These are phyloP conservation scores for Neurospora sp. DNA, from an alignment of 2,329 filamentous ascomycete species.

Conservation along the genomic window DNA sequence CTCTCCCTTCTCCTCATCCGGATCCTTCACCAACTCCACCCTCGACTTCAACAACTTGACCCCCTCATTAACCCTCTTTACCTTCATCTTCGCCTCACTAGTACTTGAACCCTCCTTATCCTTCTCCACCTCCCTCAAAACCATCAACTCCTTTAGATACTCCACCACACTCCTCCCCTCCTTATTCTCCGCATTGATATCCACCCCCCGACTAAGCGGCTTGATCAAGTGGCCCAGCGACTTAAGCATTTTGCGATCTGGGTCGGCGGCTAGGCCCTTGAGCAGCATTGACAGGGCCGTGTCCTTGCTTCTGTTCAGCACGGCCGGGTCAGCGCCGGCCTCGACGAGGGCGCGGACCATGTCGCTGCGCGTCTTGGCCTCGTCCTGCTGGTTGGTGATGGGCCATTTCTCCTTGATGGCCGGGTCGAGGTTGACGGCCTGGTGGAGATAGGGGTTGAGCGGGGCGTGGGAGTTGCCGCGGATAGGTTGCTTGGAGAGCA, in stretches of 20 bases:
- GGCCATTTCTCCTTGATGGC: background rate
- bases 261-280: background rate
- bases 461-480: constrained; percentile 1
- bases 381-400: background rate
- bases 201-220: constrained; percentile 3
- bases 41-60: background rate
- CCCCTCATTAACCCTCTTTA: background rate
- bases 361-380: background rate
- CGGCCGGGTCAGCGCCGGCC: background rate
- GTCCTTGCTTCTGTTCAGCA: background rate
- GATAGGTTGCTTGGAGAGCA: constrained; percentile 4
- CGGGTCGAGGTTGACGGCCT: background rate
- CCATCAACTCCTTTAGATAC: background rate
- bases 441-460: background rate
- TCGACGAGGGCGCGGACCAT: background rate
- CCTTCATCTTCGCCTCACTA: background rate
- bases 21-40: background rate
- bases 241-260: background rate
- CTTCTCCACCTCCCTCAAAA: background rate
- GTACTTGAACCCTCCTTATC: background rate
- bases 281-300: background rate
- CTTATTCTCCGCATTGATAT: background rate
- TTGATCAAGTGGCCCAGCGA: no score
- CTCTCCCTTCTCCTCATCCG: background rate
- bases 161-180: background rate